Base-by-base conservation (phyloP, 331 rosid genomes). In the Pyrus hybrid region DNA sequence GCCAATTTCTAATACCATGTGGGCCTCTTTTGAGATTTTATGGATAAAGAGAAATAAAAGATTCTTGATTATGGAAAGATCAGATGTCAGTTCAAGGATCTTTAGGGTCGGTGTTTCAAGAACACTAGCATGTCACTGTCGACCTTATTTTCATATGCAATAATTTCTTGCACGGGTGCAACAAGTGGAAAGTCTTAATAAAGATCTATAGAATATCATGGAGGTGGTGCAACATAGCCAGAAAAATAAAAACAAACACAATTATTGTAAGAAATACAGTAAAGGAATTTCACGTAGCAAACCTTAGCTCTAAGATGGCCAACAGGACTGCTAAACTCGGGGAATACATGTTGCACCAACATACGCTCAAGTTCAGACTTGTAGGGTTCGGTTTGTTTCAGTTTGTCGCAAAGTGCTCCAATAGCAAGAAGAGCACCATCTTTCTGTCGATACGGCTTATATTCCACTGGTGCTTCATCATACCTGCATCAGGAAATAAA, bases 251-350 rank as follows among this genome's bases (percentile, higher is more conserved):
- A 41, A 6, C 4, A 37, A 2, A 13, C 22, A 6, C 4, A 6
- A 28, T 26, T 29, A 60, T 12, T 28, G 32, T 25, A 12, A 49
- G 56, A 49, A 12, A 29, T 11, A 63, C 16, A 63, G 56, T 6
- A 63, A 64, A 74, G 47, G 62, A 74, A 29, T 28, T 20, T n/a
- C 25, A 61, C 4, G 79, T 54, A 70, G 28, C 80, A 68, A 80
- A 94, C 98, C 98, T 94, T 94, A 47, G 98, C 98, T 82, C 98
- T 90, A 63, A 94, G 98, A 87, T 91, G 93, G 76, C 98, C 98
- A 86, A 83, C 88, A 13, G 91, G 96, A 87, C 96, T 94, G 86
- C 87, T 83, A 80, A 94, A 94, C 83, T 94, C 98, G 16, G 97
- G 95, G 87, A 94, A 94, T 41, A 94, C 97, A 71, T 91, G 98